Evolutionary conservation across 768 basidiomycete species (phyloP).

Genomic region (Daedaleopsis sinensis): DNA sequence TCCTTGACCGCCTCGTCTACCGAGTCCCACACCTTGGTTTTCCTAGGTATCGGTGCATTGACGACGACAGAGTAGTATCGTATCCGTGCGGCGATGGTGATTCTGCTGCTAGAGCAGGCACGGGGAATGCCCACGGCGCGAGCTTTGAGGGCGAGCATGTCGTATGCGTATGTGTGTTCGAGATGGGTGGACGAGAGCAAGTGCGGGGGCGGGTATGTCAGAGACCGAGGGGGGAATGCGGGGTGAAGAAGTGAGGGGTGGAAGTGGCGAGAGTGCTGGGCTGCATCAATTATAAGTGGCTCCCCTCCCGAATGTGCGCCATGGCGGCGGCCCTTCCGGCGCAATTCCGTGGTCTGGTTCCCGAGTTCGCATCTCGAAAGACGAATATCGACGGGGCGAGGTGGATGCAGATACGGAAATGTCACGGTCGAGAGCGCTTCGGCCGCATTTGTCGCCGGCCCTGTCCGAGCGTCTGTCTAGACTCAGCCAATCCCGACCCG

Average conservation of each 20-base stretch:
- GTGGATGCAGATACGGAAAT: background rate
- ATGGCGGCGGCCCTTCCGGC: constrained; percentile 15
- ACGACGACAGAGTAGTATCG: constrained; percentile 30
- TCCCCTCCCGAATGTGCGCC: background rate
- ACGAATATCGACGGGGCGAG: background rate
- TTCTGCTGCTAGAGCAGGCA: constrained; percentile 21
- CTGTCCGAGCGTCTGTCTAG: constrained; percentile 1
- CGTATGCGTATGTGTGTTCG: background rate
- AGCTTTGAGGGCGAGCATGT: constrained; percentile 22
- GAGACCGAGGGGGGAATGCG: constrained; percentile 9
- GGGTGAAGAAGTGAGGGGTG: constrained; percentile 16
- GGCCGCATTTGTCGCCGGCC: constrained; percentile 1
- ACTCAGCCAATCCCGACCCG: constrained; percentile 12
- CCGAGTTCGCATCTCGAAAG: background rate
- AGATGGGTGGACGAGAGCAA: background rate
- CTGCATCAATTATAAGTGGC: constrained; percentile 4
- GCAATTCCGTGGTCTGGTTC: constrained; percentile 14
- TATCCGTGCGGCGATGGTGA: constrained; percentile 21
- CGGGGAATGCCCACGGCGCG: constrained; percentile 20
- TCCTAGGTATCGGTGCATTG: constrained; percentile 35
- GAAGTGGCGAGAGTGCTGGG: background rate
- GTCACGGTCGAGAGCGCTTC: background rate
- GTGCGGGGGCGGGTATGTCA: constrained; percentile 20
- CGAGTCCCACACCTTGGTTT: constrained; percentile 71
- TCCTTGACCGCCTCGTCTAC: constrained; percentile 82